Percentiles rank a stretch among this genome's conserved stretches.
These are phyloP conservation scores for Cyamopsis tetragonoloba DNA, from an alignment of 306 rosid species.

Conservation along the genomic window DNA sequence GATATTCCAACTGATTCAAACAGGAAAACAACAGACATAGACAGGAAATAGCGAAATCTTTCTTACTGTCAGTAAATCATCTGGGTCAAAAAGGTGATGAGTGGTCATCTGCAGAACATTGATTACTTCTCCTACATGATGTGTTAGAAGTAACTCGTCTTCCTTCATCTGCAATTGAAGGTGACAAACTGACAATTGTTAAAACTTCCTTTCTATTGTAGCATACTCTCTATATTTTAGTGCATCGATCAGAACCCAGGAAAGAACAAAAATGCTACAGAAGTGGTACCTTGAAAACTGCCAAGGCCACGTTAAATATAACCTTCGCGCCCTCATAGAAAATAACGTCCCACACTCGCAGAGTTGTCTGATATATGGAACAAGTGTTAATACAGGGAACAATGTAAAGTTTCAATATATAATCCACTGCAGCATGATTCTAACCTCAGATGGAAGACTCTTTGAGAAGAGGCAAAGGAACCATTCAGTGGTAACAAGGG, in stretches of 20 bases:
- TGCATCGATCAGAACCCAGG: neutral
- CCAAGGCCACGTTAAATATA: conserved; percentile 87
- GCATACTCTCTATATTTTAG: neutral
- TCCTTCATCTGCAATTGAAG: conserved; percentile 82
- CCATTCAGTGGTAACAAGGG: conserved; percentile 99
- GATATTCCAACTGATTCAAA: neutral
- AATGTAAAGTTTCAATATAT: conserved; percentile 7
- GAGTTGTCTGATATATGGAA: conserved; percentile 61
- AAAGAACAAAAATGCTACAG: conserved; percentile 1
- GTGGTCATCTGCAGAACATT: conserved; percentile 73
- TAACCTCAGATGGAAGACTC: conserved; percentile 95
- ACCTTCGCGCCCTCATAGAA: conserved; percentile 96
- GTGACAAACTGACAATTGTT: conserved; percentile 25
- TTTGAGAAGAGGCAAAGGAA: conserved; percentile 93
- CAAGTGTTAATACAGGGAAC: conserved; percentile 27
- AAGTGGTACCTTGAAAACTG: conserved; percentile 76
- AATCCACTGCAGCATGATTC: conserved; percentile 1
- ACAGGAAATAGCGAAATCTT: neutral
- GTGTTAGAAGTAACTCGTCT: conserved; percentile 65
- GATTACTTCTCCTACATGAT: conserved; percentile 93
- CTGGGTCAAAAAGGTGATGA: conserved; percentile 95
- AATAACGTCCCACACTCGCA: conserved; percentile 96
- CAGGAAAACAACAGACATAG: neutral
- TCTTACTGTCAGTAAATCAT: conserved; percentile 79
- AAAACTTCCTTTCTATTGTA: conserved; percentile 13